A percentile compares a stretch with the other conserved stretches of the same genome.
Conservation (phyloP, 139 green algal species). For the Pseudopediastrum boryanum region DNA sequence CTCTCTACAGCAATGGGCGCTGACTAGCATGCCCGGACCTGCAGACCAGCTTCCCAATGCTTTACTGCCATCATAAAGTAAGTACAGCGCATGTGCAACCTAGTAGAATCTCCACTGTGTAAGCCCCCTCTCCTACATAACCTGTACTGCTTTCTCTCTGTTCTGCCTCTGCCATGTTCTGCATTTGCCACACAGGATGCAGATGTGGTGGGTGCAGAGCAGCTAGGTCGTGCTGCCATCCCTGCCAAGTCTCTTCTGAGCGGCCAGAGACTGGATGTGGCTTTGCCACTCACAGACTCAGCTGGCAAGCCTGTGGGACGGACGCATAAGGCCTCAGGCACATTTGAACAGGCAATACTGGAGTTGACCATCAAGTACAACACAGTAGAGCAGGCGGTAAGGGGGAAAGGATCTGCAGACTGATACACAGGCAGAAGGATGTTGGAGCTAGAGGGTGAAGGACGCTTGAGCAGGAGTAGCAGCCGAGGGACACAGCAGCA, state of each 20-base stretch:
- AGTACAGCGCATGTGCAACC: too few species aligned
- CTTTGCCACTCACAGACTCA: background rate
- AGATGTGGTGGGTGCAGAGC: conserved; percentile 28
- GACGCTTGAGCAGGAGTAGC: background rate
- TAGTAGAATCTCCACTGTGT: too few species aligned
- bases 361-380: background rate
- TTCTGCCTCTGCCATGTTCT: too few species aligned
- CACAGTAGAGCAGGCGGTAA: conserved; percentile 2
- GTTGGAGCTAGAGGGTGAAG: background rate
- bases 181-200: conserved; percentile 36
- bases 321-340: background rate
- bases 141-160: too few species aligned
- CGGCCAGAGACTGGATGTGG: background rate
- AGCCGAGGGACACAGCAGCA: background rate
- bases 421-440: background rate
- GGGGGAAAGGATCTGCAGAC: background rate
- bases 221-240: conserved; percentile 13
- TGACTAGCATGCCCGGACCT: too few species aligned
- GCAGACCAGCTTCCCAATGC: too few species aligned
- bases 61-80: too few species aligned
- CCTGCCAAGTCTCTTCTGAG: background rate
- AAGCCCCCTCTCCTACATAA: too few species aligned
- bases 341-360: background rate
- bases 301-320: conserved; percentile 15
- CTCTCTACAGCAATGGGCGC: too few species aligned